Evolutionary conservation across 2,329 filamentous ascomycete genomes (phyloP), one percentile per base, ranked within the genome.

Genomic region (Alternaria infectoria): DNA sequence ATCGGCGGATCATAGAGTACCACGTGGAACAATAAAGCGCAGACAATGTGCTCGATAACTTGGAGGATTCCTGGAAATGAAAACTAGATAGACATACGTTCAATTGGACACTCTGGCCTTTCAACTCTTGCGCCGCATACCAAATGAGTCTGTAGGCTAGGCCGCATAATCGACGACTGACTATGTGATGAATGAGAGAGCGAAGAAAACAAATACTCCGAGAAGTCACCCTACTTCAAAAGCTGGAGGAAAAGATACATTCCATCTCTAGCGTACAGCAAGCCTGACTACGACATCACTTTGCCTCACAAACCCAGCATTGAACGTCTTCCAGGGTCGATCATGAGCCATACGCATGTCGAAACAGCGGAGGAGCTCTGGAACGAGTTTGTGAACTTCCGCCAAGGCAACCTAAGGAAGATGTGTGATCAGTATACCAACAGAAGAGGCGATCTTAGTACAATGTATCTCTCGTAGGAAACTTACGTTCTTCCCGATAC

Each of bases 221-320:
- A 40, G 9, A 40, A 40, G n/a, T 40, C n/a, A 10, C 2, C 36
- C 36, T 11, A 17, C 0, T 40, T 17, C 0, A 1, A 40, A 40
- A 17, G 9, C 5, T 40, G 36, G 36, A 40, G 36, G n/a, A 5
- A 40, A 40, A 2, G 36, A 40, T 17, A 17, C n/a, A 11, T 11
- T 11, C 28, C 50, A 30, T 11, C 12, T n/a, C 12, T 54, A 25
- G 21, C 21, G 47, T 44, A 23, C 36, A 5, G 21, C 30, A 23
- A 62, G 47, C 13, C 26, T 46, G 2, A 66, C 61, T 17, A 69
- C 56, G n/a, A 69, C 47, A 64, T 60, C 59, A 2, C 25, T 61
- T 45, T 72, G 69, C 30, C 64, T 70, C 11, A 62, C 40, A 25
- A 72, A 72, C 17, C 58, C 66, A 12, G 57, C 50, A 59, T 71